Base-by-base conservation (phyloP, 2,329 filamentous ascomycete genomes). In the Lizonia empirigonia region DNA sequence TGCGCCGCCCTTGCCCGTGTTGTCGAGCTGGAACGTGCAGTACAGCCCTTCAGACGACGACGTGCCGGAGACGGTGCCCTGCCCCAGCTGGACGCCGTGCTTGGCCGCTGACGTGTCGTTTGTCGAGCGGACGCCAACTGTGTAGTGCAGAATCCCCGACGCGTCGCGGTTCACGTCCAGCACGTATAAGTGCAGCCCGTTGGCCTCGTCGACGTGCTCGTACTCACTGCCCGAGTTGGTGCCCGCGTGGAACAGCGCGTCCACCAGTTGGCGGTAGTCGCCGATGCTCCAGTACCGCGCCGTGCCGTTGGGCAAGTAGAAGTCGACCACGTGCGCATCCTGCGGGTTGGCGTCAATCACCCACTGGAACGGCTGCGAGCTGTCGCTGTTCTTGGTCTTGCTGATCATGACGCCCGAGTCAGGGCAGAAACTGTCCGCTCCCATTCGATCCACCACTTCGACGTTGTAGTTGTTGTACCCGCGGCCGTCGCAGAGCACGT, bases 191-290 rank as follows among this genome's bases (percentile, higher is more conserved):
- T 82, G 80, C 38, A 82, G 56, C 2, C 72, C 60, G 46, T 82
- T 83, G 3, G 74, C 64, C 56, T 71, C 65, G 55, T 83, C 80
- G 6, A 76, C 62, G 56, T 76, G 73, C 65, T 82, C 80, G 46
- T 68, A 82, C 60, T 79, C 58, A 23, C 78, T 81, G 5, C 79
- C 79, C 0, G 78, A 81, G 15, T 77, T 68, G 0, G 80, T 81
- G 9, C 80, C 80, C 0, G 79, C 79, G 56, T 83, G 80, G 71
- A 82, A 83, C 13, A 83, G 68, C 2, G 80, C 80, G 53, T 83
- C 80, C 1, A 77, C 75, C 0, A 83, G 65, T 56, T 83, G 80
- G 5, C 80, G 73, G 58, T 82, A 82, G 60, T 83, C 80, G 15
- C 80, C 80, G 24, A 82, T 65, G 3, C 77, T 80, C 56, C 80